A percentile compares a stretch with the other conserved stretches of the same genome.
Evolutionary conservation across 108 stramenopile species (phyloP).

Genomic region (Parmales sp.): DNA sequence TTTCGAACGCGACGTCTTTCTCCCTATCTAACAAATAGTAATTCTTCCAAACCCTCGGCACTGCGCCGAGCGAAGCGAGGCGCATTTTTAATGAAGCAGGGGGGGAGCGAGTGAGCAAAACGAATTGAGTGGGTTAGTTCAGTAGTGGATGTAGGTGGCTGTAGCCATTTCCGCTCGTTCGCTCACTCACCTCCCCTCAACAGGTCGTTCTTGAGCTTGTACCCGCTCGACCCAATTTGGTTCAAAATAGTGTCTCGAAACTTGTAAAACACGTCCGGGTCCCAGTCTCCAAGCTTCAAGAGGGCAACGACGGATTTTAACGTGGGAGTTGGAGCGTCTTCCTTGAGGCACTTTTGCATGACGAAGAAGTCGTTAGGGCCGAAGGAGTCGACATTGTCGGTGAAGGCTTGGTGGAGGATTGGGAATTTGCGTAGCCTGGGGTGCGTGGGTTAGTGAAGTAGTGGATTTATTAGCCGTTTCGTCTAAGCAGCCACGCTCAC

Average conservation of each 20-base stretch:
- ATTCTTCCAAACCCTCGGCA: conserved; percentile 46
- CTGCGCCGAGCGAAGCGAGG: too few relatives aligned
- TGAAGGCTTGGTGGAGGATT: conserved; percentile 34
- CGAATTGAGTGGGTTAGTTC: too few relatives aligned
- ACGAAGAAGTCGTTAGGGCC: conserved; percentile 64
- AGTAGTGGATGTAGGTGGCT: too few relatives aligned
- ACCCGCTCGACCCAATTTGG: conserved; percentile 24
- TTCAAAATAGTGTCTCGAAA: conserved; percentile 50
- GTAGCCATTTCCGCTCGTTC: too few relatives aligned
- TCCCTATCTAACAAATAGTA: conserved; percentile 54
- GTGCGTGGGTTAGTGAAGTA: background rate
- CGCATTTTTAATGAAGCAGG: too few relatives aligned
- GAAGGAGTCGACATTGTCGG: conserved; percentile 35
- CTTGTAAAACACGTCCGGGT: conserved; percentile 62
- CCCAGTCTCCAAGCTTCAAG: conserved; percentile 52
- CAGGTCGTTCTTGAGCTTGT: conserved; percentile 43
- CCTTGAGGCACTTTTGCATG: conserved; percentile 52
- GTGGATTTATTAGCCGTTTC: background rate
- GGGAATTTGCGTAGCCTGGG: conserved; percentile 22
- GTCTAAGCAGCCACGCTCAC: background rate
- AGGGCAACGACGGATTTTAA: conserved; percentile 42
- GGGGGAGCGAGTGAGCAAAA: too few relatives aligned
- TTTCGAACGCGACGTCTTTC: conserved; percentile 52
- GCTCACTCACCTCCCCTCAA: too few relatives aligned
- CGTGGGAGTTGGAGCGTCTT: conserved; percentile 36